A percentile compares a stretch with the other conserved stretches of the same genome.
These are phyloP conservation scores for Pseudovirgaria hyperparasitica DNA, from an alignment of 2,329 filamentous ascomycete species.

Conservation along the genomic window DNA sequence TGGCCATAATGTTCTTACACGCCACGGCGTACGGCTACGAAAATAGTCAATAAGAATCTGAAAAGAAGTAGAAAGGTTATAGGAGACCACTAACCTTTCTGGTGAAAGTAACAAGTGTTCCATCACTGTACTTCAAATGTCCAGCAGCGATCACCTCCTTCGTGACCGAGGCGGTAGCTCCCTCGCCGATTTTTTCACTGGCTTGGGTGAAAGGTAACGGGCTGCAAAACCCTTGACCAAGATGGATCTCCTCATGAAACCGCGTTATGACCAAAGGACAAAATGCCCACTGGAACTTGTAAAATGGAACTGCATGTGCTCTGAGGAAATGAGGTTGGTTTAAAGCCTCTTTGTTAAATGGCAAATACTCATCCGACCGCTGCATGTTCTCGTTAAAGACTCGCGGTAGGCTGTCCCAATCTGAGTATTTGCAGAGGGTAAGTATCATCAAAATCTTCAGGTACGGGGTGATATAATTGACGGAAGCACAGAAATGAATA, in stretches of 20 bases:
- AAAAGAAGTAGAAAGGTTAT: neutral
- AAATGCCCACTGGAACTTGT: slow-evolving; percentile 2
- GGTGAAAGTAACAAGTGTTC: neutral
- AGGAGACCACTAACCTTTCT: slow-evolving; percentile 1
- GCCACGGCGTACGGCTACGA: slow-evolving; percentile 1
- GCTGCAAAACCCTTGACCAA: neutral
- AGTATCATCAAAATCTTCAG: slow-evolving; percentile 4
- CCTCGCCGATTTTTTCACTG: slow-evolving; percentile 1
- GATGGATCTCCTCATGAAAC: slow-evolving; percentile 1
- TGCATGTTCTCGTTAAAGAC: slow-evolving; percentile 4
- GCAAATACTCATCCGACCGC: slow-evolving; percentile 1
- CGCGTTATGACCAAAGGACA: slow-evolving; percentile 4
- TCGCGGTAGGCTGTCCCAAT: slow-evolving; percentile 3
- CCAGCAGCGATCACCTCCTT: slow-evolving; percentile 2
- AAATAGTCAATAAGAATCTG: neutral
- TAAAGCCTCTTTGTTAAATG: slow-evolving; percentile 1
- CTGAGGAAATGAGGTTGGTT: slow-evolving; percentile 1
- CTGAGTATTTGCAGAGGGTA: slow-evolving; percentile 1
- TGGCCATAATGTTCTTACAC: slow-evolving; percentile 2
- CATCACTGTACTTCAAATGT: slow-evolving; percentile 1
- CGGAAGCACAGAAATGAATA: neutral
- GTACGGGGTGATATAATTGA: neutral
- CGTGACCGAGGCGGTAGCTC: slow-evolving; percentile 1
- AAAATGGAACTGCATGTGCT: slow-evolving; percentile 1
- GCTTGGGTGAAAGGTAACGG: slow-evolving; percentile 1